Conservation (phyloP, 768 basidiomycete species). For the Podaxis carcinomalis region DNA sequence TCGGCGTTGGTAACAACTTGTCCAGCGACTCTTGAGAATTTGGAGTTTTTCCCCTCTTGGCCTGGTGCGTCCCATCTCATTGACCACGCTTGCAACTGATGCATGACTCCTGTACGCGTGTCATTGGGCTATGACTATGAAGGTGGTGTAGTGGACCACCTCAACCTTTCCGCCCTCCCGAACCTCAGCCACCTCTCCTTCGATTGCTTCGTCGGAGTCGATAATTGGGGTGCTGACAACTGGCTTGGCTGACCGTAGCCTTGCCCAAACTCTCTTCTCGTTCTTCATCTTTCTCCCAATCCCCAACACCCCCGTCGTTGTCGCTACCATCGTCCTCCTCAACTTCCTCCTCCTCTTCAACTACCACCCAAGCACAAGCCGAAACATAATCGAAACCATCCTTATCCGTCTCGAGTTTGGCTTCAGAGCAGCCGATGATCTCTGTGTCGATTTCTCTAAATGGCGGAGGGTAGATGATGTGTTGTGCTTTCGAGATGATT, state of each 20-base stretch:
- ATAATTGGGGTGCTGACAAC: not conserved
- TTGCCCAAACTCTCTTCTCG: not conserved
- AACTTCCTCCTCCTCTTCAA: not conserved
- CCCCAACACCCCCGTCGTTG: not conserved
- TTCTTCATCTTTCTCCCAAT: not conserved
- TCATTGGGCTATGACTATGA: not conserved
- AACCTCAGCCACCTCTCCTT: not conserved
- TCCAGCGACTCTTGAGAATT: not conserved
- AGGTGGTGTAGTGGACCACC: not conserved
- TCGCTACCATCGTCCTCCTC: not conserved
- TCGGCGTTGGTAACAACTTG: not conserved
- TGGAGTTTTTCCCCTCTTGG: constrained; percentile 2
- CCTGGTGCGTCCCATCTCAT: not conserved
- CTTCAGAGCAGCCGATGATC: not conserved
- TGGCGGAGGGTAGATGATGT: constrained; percentile 1
- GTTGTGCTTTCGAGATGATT: not conserved
- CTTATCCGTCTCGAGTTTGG: not conserved
- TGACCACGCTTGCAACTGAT: not conserved
- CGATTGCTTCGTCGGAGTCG: not conserved
- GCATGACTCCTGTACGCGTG: not conserved
- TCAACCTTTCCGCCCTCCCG: not conserved
- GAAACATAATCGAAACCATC: not conserved
- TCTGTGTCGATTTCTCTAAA: not conserved
- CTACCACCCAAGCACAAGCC: not conserved
- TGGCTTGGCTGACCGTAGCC: not conserved